phyloP scores from a whole-genome alignment of 1,139 yeast genomes.

The Pneumocystis sp. region DNA sequence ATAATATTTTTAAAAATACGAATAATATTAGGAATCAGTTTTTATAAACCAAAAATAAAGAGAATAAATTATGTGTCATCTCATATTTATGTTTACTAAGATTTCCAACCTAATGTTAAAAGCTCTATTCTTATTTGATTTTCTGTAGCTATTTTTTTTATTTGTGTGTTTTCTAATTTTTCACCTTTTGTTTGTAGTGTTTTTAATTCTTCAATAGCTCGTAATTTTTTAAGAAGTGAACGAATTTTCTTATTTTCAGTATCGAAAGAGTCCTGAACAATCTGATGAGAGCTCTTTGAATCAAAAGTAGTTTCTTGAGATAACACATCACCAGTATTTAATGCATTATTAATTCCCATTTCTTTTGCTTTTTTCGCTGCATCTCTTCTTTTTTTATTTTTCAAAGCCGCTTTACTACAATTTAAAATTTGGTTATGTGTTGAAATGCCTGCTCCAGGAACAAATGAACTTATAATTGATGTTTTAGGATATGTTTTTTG shows the following conservation, averaged over 20 bases:
- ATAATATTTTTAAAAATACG: not conserved
- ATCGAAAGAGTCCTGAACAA: conserved; percentile 17
- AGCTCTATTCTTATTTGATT: not conserved
- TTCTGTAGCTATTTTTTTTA: conserved; percentile 62
- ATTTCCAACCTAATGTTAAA: not conserved
- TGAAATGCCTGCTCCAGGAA: conserved; percentile 12
- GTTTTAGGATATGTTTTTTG: conserved; percentile 6
- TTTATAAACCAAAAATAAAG: not conserved
- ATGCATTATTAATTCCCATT: conserved; percentile 19
- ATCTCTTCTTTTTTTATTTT: conserved; percentile 69
- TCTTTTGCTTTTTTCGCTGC: conserved; percentile 34
- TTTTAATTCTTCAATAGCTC: conserved; percentile 85
- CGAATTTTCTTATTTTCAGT: conserved; percentile 85
- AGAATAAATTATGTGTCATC: not conserved
- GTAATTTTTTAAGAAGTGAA: conserved; percentile 73
- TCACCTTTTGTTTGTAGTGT: conserved; percentile 76
- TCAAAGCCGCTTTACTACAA: conserved; percentile 46
- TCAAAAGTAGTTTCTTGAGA: conserved; percentile 11
- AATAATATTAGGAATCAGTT: not conserved
- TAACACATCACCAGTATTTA: conserved; percentile 10
- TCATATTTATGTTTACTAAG: not conserved
- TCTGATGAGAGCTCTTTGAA: conserved; percentile 13
- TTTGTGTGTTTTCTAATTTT: conserved; percentile 79
- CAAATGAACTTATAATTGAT: conserved; percentile 5
- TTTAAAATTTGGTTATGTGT: conserved; percentile 15